Evolutionary conservation across 2,329 filamentous ascomycete genomes (phyloP), one percentile per base, ranked within the genome.

Genomic region (Diaporthe amygdali): DNA sequence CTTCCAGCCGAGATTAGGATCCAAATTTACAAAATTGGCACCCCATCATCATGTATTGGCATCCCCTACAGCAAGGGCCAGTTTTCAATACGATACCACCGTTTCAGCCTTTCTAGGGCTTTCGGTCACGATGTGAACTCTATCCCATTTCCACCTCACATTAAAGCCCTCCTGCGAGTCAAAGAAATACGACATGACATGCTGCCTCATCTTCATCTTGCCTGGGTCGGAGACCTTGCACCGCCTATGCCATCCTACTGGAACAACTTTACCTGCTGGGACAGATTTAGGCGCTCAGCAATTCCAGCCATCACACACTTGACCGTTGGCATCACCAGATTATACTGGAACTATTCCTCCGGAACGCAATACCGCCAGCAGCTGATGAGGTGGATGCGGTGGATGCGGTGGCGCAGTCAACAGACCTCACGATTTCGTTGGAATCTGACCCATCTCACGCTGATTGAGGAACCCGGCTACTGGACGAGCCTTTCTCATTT

Each of bases 331-430:
- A 3, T 61, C 55, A 14, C 5, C 27, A 5, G 4, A 7, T 4
- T 61, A 2, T 46, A 44, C 22, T n/a, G n/a, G n/a, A 2, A 44
- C 25, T 7, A 14, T 4, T 1, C 3, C 2, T 1, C 6, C 3
- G 3, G 2, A n/a, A n/a, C 9, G 4, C 17, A n/a, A 17, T 2
- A 7, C 14, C 2, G 5, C 7, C 17, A 10, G 14, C 15, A n/a
- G n/a, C 55, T 22, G 12, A 17, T 20, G 12, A 27, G 10, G 2
- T 46, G 5, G 5, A n/a, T 61, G 17, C 15, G 39, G 8, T 61
- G 55, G 55, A 61, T 61, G 55, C 17, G 17, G 15, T n/a, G 17
- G 37, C 17, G 14, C 8, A 61, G 37, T 14, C 25, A 61, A 8
- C 5, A n/a, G 6, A n/a, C 25, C 4, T 30, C 55, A 15, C 15